Evolutionary conservation across 495 filamentous ascomycete genomes (phyloP).

Genomic region (Glonium stellatum): DNA sequence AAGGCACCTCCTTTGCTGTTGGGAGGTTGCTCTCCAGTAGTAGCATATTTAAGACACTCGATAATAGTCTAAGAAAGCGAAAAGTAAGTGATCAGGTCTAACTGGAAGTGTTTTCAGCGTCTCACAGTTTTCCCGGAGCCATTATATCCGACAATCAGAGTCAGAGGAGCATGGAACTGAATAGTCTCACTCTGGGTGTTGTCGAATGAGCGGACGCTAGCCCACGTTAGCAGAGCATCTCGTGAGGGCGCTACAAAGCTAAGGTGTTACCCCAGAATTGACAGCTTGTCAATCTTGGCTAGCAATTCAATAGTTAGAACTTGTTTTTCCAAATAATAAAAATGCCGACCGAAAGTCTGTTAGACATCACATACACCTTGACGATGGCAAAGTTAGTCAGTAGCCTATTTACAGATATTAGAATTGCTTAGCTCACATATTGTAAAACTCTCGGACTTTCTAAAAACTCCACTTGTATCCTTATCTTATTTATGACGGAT

Average conservation of each 20-base stretch:
- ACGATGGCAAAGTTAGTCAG: too few species aligned
- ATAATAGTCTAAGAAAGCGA: constrained; percentile 67
- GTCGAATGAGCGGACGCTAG: constrained; percentile 85
- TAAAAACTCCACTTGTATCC: too few species aligned
- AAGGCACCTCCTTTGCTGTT: constrained; percentile 88
- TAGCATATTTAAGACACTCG: constrained; percentile 97
- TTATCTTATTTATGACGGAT: too few species aligned
- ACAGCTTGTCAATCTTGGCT: constrained; percentile 84
- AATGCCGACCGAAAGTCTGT: too few species aligned
- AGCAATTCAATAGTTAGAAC: constrained; percentile 11
- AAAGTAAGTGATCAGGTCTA: background rate
- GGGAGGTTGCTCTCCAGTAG: constrained; percentile 85
- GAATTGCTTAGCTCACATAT: too few species aligned
- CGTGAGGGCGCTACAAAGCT: background rate
- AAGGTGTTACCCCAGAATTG: constrained; percentile 60
- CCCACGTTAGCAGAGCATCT: constrained; percentile 4
- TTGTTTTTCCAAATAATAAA: background rate
- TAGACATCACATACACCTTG: too few species aligned
- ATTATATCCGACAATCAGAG: constrained; percentile 93
- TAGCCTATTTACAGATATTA: too few species aligned
- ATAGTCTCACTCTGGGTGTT: constrained; percentile 71
- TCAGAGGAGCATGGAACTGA: constrained; percentile 80
- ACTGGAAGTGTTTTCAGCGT: background rate
- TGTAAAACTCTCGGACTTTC: too few species aligned
- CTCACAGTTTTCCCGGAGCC: constrained; percentile 87